These are phyloP conservation scores for Paraphoma sp. DNA, from an alignment of 2,329 filamentous ascomycete species.

Conservation along the genomic window DNA sequence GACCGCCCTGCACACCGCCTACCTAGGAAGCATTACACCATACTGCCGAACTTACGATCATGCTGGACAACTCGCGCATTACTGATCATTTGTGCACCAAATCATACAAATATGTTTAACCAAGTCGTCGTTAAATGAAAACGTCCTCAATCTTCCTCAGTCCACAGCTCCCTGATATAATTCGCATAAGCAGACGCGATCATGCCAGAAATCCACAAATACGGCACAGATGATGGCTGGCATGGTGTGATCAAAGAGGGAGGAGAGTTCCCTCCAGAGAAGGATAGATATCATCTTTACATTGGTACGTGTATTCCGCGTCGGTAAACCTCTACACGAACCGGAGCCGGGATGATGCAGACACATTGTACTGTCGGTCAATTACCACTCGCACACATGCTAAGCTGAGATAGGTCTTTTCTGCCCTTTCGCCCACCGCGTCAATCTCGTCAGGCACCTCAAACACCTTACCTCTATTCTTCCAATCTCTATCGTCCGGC, in stretches of 20 bases:
- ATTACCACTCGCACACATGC: not conserved
- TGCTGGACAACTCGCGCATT: not conserved
- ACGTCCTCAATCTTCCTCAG: not conserved
- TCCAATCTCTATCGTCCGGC: slow-evolving; percentile 64
- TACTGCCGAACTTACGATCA: not conserved
- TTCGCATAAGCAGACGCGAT: not conserved
- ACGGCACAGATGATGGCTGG: slow-evolving; percentile 55
- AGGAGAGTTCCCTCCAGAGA: slow-evolving; percentile 58
- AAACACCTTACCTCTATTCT: slow-evolving; percentile 64
- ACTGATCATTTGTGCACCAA: not conserved
- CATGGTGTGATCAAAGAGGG: slow-evolving; percentile 58
- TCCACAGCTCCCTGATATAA: not conserved
- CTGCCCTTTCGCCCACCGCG: slow-evolving; percentile 70
- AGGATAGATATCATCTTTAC: slow-evolving; percentile 62
- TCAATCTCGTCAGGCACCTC: slow-evolving; percentile 63
- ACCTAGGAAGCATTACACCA: not conserved
- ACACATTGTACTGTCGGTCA: too few relatives aligned
- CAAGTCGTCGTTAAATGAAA: not conserved
- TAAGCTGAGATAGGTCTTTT: slow-evolving; percentile 60
- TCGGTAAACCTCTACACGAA: too few relatives aligned
- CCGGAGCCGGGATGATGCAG: too few relatives aligned
- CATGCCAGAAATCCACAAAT: slow-evolving; percentile 40
- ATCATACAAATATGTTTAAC: not conserved
- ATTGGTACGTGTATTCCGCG: slow-evolving; percentile 46
- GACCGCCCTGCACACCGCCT: not conserved